Base-by-base conservation (phyloP, 1,139 yeast genomes). In the Ogataea hybrid region DNA sequence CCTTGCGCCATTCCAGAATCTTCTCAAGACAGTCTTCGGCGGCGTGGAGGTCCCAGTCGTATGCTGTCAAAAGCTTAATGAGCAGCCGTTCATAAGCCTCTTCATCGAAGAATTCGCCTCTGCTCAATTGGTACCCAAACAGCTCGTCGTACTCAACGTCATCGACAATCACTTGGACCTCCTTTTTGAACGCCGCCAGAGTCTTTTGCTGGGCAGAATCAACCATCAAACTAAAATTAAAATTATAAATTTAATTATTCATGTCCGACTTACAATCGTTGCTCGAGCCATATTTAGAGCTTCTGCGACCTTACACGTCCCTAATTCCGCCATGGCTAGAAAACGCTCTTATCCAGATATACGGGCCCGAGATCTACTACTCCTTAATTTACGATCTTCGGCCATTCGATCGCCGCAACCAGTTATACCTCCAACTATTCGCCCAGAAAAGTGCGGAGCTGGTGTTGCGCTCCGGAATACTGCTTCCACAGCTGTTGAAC, bases 1-100 rank as follows among this genome's bases (percentile, higher is more conserved):
- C 70, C 54, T 74, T 71, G 50, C 97, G 70, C 97, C 97, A 89
- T 48, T 79, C 73, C 50, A 89, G 67, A 0, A 94, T 79, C n/a
- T 69, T 69, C 6, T 67, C 57, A 20, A 89, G 57, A 57, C 78
- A 81, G 6, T 63, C 59, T 28, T 66, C 65, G 0, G 90, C 68
- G 3, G 58, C 68, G 0, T 61, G 70, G 8, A 77, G 65, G 37
- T 82, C 76, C 59, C 74, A 80, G 22, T 74, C 71, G 57, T 83
- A 81, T 10, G 95, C 96, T 41, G 69, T 72, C 50, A 88, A 69
- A 49, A 84, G 79, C 66, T 89, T 89, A 52, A 65, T 68, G 40
- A 85, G 62, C 37, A 89, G 69, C 34, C 73, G 75, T 45, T 81
- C 73, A 20, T 81, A 71, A 12, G 71, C 60, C 1, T 61, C 56